Percentiles rank a stretch among this genome's conserved stretches.
phyloP scores from a whole-genome alignment of 1,284 basidiomycete genomes.

The Ceratobasidium sp. region DNA sequence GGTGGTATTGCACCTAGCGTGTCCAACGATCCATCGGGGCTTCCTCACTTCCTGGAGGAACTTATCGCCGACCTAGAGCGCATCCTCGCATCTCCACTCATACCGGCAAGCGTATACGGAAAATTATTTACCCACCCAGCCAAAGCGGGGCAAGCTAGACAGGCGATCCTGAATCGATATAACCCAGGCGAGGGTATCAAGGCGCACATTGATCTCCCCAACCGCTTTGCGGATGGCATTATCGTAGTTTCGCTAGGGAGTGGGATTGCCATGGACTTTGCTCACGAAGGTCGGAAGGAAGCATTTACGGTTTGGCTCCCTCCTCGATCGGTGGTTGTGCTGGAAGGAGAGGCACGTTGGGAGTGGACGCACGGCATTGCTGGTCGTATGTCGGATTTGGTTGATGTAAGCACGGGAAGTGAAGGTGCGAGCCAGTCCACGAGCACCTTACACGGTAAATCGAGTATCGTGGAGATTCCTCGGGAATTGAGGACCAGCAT shows the following conservation, averaged over 20 bases:
- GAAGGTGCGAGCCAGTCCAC: constrained; percentile 7
- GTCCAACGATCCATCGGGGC: constrained; percentile 51
- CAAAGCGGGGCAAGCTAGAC: constrained; percentile 60
- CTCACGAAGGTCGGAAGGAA: constrained; percentile 39
- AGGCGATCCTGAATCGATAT: constrained; percentile 82
- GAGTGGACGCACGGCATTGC: constrained; percentile 71
- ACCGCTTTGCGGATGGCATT: constrained; percentile 79
- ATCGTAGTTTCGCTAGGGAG: constrained; percentile 76
- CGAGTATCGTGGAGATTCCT: constrained; percentile 51
- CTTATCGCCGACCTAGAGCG: constrained; percentile 59
- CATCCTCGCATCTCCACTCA: constrained; percentile 58
- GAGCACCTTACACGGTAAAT: not conserved
- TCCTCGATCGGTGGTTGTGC: constrained; percentile 70
- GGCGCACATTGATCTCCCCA: constrained; percentile 76
- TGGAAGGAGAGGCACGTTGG: constrained; percentile 76
- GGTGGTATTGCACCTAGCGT: constrained; percentile 2
- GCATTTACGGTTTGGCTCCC: constrained; percentile 57
- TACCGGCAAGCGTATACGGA: constrained; percentile 59
- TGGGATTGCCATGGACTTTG: constrained; percentile 76
- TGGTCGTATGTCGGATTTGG: constrained; percentile 60
- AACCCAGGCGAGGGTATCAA: constrained; percentile 78
- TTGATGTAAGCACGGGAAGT: constrained; percentile 26
- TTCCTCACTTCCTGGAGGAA: constrained; percentile 62
- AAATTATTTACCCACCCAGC: constrained; percentile 61
- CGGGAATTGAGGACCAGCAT: constrained; percentile 71